Base-by-base conservation (phyloP, 1,284 basidiomycete species). In the Ceratobasidium papillatum region DNA sequence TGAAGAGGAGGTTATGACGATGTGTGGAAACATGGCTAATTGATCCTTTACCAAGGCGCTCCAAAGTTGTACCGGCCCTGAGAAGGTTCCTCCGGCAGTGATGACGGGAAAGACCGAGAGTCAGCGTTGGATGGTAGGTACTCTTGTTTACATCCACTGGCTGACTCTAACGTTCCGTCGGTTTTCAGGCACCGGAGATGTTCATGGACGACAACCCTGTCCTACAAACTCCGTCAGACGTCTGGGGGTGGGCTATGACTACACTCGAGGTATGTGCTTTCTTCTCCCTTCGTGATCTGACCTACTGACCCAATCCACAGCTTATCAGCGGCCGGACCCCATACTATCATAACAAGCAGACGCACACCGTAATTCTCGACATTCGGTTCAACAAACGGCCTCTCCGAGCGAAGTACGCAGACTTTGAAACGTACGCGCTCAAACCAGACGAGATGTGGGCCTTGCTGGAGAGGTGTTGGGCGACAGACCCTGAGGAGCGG, bases 21-120 rank as follows among this genome's bases (percentile, higher is more conserved):
- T 56, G 11, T 1, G 36, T 64, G 32, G 32, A 45, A 30, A 3
- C 25, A 19, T 17, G 41, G 3, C 7, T 4, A 11, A 47, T 63
- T 36, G 11, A 49, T 19, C 9, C 1, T 43, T 61, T 27, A 19
- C 9, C 22, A 25, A 72, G 69, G 69, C 58, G 1, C 58, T 72
- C 1, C 56, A 72, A 27, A 22, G 27, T 17, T 12, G 45, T 11
- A 43, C n/a, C 30, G 25, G 47, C 7, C 51, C 2, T 11, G 36
- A 51, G 3, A 52, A 30, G 17, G 25, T 52, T 47, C 58, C 43
- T 25, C 58, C 43, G 8, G 54, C 43, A 2, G 58, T 62, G 4
- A 72, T 72, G 58, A 62, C 69, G n/a, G 69, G 69, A 30, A 72
- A 62, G 69, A 72, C 69, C n/a, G 69, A 72, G 32, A 36, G 56